Percentiles rank a stretch among this genome's conserved stretches.
Conservation (phyloP, 768 basidiomycete species). For the Hygrophoropsis aurantiaca region DNA sequence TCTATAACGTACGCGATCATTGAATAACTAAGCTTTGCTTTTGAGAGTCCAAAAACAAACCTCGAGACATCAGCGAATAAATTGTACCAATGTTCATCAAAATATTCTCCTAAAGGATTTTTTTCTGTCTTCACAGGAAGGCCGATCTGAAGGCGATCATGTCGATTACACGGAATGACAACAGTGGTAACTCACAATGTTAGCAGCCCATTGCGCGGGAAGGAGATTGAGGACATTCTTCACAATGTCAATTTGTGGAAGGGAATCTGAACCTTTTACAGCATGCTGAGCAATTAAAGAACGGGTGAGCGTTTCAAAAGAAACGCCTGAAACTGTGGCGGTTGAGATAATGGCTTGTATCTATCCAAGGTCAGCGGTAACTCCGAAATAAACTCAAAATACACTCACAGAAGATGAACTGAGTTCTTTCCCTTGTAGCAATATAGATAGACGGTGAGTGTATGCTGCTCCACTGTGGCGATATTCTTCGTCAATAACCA, state of each 20-base stretch:
- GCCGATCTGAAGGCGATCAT: slow-evolving; percentile 10
- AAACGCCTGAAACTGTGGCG: too few species aligned
- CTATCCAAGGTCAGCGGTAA: too few species aligned
- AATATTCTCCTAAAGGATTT: slow-evolving; percentile 38
- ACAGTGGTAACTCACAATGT: slow-evolving; percentile 44
- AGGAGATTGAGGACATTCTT: slow-evolving; percentile 65
- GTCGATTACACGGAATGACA: neutral
- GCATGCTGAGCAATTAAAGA: too few species aligned
- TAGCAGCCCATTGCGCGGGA: slow-evolving; percentile 61
- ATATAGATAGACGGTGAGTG: slow-evolving; percentile 13
- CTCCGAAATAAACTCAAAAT: too few species aligned
- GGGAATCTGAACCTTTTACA: too few species aligned
- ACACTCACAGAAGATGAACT: too few species aligned
- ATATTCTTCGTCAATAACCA: neutral
- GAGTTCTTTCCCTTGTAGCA: slow-evolving; percentile 1
- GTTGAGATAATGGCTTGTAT: too few species aligned
- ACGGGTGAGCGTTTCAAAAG: too few species aligned
- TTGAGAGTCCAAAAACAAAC: slow-evolving; percentile 17
- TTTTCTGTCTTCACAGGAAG: slow-evolving; percentile 37
- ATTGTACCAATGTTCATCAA: slow-evolving; percentile 44
- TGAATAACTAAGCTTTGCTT: neutral
- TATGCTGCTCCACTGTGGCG: slow-evolving; percentile 5
- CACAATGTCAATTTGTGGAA: slow-evolving; percentile 55
- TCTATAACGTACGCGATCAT: slow-evolving; percentile 18
- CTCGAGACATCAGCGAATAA: slow-evolving; percentile 47